Evolutionary conservation across 2,329 filamentous ascomycete genomes (phyloP), one percentile per base, ranked within the genome.

Genomic region (Trichoderma aggressivum): DNA sequence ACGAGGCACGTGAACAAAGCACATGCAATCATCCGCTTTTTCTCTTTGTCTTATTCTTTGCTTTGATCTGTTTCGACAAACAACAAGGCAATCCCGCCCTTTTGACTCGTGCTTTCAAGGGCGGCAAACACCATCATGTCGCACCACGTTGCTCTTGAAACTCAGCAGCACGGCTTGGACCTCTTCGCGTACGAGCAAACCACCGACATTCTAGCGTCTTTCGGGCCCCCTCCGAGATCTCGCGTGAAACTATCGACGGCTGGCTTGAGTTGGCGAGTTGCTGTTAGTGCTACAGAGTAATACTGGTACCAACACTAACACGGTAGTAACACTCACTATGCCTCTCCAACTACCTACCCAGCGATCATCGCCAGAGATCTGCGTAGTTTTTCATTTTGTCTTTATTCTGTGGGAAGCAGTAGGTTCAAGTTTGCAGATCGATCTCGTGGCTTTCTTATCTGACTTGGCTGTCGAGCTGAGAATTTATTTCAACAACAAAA

Each of bases 91-190:
- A 1, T 7, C 2, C 26, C 26, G 24, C 16, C 30, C n/a, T 58
- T n/a, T 6, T 10, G 7, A 14, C 21, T 30, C 24, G 50, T 30
- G n/a, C 14, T 59, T n/a, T 32, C 64, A 36, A 60, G 28, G 26
- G 36, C 55, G n/a, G 55, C 65, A 30, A 21, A 11, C 61, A 39
- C 55, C 36, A 21, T 32, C n/a, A 16, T 36, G 56, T 69, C 65
- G 65, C 65, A 61, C 65, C 39, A 69, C 65, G 18, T 34, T 43
- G 28, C 56, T 36, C 39, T 39, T 69, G 65, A 69, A 69, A 69
- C 65, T 36, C 56, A 60, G 10, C 53, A 32, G 18, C 65, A 47
- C 16, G 36, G 65, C 56, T 24, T 34, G 56, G 55, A 26, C 56
- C 56, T 34, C 16, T 12, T 68, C 39, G 26, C 36, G 39, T 68